Base-by-base conservation (phyloP, 352 stramenopile species). In the Phytophthora europaea region DNA sequence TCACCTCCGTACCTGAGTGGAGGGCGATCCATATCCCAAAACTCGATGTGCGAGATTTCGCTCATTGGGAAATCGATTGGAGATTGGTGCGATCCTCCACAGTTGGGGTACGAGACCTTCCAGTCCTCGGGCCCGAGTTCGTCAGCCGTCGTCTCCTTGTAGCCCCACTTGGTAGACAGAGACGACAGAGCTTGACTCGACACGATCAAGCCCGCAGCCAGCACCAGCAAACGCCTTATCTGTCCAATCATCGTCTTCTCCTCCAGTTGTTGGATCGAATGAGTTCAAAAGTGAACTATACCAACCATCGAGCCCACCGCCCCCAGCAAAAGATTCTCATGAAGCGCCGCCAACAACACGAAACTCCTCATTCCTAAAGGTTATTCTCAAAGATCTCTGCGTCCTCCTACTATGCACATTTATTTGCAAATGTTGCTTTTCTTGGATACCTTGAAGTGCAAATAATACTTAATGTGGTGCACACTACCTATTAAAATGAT, bases 1-100 rank as follows among this genome's bases (percentile, higher is more conserved):
- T 85, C 50, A 9, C 84, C 43, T 22, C 43, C 43, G n/a, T 23
- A 51, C 43, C 15, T 22, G 15, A 23, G 43, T 13, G 36, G 36
- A 5, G 36, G 36, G 10, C 36, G 36, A 43, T 43, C 43, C n/a
- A 23, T 22, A 51, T 51, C 43, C 43, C 43, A 51, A 51, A 51
- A 51, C 43, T 51, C 43, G n/a, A 51, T 23, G n/a, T 51, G 16
- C 43, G 43, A 51, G n/a, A 51, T 51, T 12, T n/a, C 15, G n/a
- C 6, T 23, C 43, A 22, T 51, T 22, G 43, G 43, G 43, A 51
- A 51, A 6, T 51, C n/a, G 43, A 51, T 51, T 16, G 43, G 43
- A 22, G 43, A 51, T 16, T 51, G 43, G 15, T 47, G 38, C 38
- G 15, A 18, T 47, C 38, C 38, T 47, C 38, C 38, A 23, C 43